These are phyloP conservation scores for Sextonia rubra DNA, from an alignment of 164 flowering plant genomes.

Conservation along the genomic window DNA sequence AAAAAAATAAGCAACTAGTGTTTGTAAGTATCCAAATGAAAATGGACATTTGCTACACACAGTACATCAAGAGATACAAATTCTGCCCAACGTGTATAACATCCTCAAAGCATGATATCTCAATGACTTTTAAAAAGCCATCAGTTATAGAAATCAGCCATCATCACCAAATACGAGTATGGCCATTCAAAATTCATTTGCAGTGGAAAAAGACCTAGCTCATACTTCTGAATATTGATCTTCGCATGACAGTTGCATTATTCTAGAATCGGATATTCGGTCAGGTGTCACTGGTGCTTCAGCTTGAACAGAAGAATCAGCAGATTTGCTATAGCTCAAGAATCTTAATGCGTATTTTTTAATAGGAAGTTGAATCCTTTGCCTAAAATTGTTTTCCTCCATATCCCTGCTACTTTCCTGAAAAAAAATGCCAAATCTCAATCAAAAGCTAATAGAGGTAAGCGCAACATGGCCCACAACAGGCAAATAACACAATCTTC, in stretches of 20 bases:
- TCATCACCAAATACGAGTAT: not conserved
- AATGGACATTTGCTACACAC: not conserved
- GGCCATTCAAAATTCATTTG: not conserved
- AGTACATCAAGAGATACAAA: not conserved
- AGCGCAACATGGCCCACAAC: not conserved
- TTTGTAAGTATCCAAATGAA: not conserved
- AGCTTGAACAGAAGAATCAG: slow-evolving; percentile 30
- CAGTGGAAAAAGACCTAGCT: slow-evolving; percentile 5
- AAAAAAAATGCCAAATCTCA: not conserved
- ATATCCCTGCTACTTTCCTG: slow-evolving; percentile 37
- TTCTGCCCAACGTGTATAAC: not conserved
- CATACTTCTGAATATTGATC: slow-evolving; percentile 66
- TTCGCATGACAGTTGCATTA: slow-evolving; percentile 47
- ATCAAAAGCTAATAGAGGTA: not conserved
- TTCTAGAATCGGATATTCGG: slow-evolving; percentile 41
- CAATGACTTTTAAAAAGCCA: not conserved
- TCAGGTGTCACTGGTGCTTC: slow-evolving; percentile 72
- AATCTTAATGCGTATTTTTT: slow-evolving; percentile 75
- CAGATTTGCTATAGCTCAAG: slow-evolving; percentile 44
- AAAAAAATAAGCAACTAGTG: not conserved
- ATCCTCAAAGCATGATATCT: not conserved
- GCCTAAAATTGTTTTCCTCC: slow-evolving; percentile 23
- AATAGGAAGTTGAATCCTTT: slow-evolving; percentile 25
- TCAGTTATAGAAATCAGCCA: not conserved
- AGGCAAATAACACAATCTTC: not conserved